A percentile compares a stretch with the other conserved stretches of the same genome.
Conservation (phyloP, 768 basidiomycete species). For the Atractiella rhizophila region DNA sequence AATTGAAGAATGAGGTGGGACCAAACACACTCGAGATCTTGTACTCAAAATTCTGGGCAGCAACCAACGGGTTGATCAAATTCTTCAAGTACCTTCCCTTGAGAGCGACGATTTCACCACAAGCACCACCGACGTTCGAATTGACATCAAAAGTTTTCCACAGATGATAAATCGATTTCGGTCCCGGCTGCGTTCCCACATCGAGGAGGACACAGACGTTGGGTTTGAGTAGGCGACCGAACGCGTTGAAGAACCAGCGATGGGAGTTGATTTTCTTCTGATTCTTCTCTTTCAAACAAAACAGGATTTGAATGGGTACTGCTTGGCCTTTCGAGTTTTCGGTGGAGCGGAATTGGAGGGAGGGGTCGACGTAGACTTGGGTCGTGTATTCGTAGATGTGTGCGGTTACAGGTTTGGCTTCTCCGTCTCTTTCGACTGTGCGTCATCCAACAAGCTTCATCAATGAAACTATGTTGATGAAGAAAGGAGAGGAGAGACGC, state of each 20-base stretch:
- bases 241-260: conserved; percentile 81
- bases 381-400: conserved; percentile 89
- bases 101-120: conserved; percentile 50
- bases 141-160: conserved; percentile 21
- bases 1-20: neutral
- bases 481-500: neutral
- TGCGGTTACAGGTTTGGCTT: conserved; percentile 51
- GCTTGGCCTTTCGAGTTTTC: conserved; percentile 55
- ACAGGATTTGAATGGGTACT: conserved; percentile 75
- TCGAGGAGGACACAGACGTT: conserved; percentile 42
- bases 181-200: conserved; percentile 72
- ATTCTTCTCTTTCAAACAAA: conserved; percentile 71
- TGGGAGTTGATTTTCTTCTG: conserved; percentile 92
- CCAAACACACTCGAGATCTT: conserved; percentile 34
- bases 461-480: no score
- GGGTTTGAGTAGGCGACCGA: conserved; percentile 24
- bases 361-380: conserved; percentile 58
- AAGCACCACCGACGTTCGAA: conserved; percentile 69
- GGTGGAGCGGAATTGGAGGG: conserved; percentile 52
- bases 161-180: conserved; percentile 57
- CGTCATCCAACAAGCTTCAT: neutral
- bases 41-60: conserved; percentile 90
- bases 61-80: conserved; percentile 47
- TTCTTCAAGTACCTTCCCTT: conserved; percentile 33
- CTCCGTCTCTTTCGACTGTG: no score